Evolutionary conservation across 2,329 filamentous ascomycete species (phyloP).

Genomic region (Fusarium tanahbumbuense): DNA sequence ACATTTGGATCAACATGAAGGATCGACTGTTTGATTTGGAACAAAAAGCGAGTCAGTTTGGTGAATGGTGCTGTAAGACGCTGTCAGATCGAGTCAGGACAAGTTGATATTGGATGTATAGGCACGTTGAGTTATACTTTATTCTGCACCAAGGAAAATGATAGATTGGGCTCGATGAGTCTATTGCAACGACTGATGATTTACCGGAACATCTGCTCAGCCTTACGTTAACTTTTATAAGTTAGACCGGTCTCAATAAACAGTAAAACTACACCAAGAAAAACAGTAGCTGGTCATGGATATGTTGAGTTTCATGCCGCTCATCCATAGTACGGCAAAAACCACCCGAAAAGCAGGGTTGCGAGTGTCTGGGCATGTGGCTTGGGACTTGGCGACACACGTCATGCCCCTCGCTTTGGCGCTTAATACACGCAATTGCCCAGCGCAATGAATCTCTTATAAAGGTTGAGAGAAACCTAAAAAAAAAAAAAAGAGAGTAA

Average conservation of each 20-base stretch:
- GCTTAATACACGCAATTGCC: conserved; percentile 36
- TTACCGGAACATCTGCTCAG: conserved; percentile 1
- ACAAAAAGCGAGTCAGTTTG: background rate
- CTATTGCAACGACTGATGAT: background rate
- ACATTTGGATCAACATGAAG: conserved; percentile 31
- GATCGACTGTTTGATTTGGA: conserved; percentile 3
- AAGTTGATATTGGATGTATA: no score
- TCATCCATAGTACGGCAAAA: conserved; percentile 36
- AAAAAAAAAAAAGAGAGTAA: background rate
- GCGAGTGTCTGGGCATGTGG: conserved; percentile 45
- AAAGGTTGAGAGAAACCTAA: conserved; percentile 14
- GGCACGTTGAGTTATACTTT: background rate
- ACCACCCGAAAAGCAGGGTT: conserved; percentile 46
- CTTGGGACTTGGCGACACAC: conserved; percentile 49
- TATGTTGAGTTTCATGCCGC: conserved; percentile 16
- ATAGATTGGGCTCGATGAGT: background rate
- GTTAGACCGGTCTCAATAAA: background rate
- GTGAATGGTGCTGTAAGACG: background rate
- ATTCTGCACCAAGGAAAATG: background rate
- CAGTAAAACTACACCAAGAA: background rate
- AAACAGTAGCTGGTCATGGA: background rate
- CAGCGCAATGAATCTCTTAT: conserved; percentile 19
- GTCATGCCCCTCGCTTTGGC: conserved; percentile 47
- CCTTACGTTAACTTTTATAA: conserved; percentile 4
- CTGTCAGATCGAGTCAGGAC: background rate